Evolutionary conservation across 441 rosid genomes (phyloP).

Genomic region (Heliophila coronopifolia): DNA sequence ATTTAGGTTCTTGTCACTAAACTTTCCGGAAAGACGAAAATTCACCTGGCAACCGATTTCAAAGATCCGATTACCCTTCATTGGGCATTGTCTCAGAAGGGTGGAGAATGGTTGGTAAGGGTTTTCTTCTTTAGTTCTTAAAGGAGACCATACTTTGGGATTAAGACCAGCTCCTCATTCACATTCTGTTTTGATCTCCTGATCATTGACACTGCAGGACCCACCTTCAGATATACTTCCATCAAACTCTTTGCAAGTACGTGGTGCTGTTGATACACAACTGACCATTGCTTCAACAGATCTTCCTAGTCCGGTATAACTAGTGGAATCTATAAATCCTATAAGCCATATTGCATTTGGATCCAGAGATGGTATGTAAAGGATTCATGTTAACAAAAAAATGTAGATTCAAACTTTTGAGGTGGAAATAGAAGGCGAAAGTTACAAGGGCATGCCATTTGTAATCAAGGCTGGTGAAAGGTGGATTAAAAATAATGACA

Average conservation of each 20-base stretch:
- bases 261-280: constrained; percentile 60
- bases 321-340: constrained; percentile 13
- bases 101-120: constrained; percentile 94
- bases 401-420: constrained; percentile 69
- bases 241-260: constrained; percentile 57
- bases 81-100: constrained; percentile 85
- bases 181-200: constrained; percentile 22
- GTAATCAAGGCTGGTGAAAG: constrained; percentile 63
- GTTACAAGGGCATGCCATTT: constrained; percentile 84
- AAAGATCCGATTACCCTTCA: constrained; percentile 70
- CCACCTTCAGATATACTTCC: constrained; percentile 68
- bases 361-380: constrained; percentile 13
- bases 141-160: constrained; percentile 17
- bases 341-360: constrained; percentile 15
- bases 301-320: constrained; percentile 59
- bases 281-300: constrained; percentile 38
- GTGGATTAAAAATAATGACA: constrained; percentile 75
- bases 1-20: constrained; percentile 69
- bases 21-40: constrained; percentile 52
- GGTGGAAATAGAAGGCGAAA: constrained; percentile 67
- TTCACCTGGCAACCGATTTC: constrained; percentile 64
- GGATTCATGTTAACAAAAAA: constrained; percentile 17
- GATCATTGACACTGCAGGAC: constrained; percentile 49
- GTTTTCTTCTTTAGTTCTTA: constrained; percentile 14
- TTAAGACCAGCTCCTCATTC: not conserved